Evolutionary conservation across 2,329 filamentous ascomycete genomes (phyloP), one percentile per base, ranked within the genome.

Genomic region (Fusarium nematophilum): DNA sequence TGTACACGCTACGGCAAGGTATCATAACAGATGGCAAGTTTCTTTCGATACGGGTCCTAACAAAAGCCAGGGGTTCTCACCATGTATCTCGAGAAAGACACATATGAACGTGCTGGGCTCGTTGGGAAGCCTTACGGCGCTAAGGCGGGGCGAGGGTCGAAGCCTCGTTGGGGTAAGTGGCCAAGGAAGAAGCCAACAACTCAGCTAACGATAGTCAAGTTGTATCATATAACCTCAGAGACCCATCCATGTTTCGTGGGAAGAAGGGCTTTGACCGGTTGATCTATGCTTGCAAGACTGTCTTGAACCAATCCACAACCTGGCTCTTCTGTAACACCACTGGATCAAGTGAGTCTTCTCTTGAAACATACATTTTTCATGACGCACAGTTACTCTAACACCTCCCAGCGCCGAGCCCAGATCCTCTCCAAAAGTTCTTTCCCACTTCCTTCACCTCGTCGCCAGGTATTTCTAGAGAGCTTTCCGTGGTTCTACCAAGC

Each of bases 231-330:
- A 88, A 98, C 56, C 82, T 99, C 23, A 85, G 88, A 14, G 79
- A 83, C 5, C 84, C 88, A 1, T 88, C 88, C 0, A 97, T 97
- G 91, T 73, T 92, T 7, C 89, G 88, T 48, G 93, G 93, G 4
- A 95, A 92, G 73, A 93, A 90, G 62, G 90, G 88, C 0, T 97
- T 96, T 68, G 89, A 93, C 59, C 82, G 92, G 38, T 78, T 97
- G 11, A 73, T 89, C 6, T 91, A 91, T 81, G 92, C 92, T 11
- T 92, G 88, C 73, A 88, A 89, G 66, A 91, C 92, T 60, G 91
- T 92, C 17, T 79, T 97, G 17, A 85, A 83, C 42, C 76, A 81
- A 37, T 86, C 88, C 1, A 69, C 89, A 17, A 85, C 85, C 1
- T 97, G 94, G 93, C 77, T 98, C 1, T 93, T 95, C 67, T 89